phyloP scores from a whole-genome alignment of 2,329 filamentous ascomycete genomes.

The Raffaelea albimanens region DNA sequence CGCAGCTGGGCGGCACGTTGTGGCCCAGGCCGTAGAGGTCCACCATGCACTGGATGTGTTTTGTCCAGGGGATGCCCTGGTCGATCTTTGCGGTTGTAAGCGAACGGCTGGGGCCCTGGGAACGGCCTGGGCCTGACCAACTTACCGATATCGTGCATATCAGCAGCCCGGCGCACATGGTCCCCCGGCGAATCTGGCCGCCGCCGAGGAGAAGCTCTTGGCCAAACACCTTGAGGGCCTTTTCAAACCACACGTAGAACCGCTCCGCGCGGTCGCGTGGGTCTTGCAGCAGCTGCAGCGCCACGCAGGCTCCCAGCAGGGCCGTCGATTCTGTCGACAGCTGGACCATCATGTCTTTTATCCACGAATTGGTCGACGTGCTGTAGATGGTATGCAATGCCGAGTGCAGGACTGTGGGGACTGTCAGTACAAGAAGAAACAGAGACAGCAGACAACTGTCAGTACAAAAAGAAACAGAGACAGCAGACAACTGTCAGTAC shows the following conservation, averaged over 20 bases:
- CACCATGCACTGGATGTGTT: background rate
- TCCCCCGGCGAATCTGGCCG: background rate
- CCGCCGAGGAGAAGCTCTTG: background rate
- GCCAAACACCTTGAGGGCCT: background rate
- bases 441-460: too few species aligned
- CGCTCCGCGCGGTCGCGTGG: background rate
- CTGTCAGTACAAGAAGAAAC: too few species aligned
- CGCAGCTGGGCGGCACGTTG: background rate
- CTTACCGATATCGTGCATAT: background rate
- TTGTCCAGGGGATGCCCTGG: background rate
- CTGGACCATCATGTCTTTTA: background rate
- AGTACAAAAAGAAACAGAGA: too few species aligned
- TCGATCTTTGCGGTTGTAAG: background rate
- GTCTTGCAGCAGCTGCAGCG: background rate
- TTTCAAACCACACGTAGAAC: background rate
- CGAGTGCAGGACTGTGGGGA: background rate
- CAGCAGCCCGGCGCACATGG: background rate
- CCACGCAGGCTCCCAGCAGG: background rate
- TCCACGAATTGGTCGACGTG: background rate
- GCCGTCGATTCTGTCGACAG: background rate
- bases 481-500: too few species aligned
- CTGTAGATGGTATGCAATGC: background rate
- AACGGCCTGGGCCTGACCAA: background rate
- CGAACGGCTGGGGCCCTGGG: too few species aligned
- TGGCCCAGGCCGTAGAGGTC: background rate